Conservation (phyloP, 2,329 filamentous ascomycete genomes). For the Stagonosporopsis cucurbitacearum region DNA sequence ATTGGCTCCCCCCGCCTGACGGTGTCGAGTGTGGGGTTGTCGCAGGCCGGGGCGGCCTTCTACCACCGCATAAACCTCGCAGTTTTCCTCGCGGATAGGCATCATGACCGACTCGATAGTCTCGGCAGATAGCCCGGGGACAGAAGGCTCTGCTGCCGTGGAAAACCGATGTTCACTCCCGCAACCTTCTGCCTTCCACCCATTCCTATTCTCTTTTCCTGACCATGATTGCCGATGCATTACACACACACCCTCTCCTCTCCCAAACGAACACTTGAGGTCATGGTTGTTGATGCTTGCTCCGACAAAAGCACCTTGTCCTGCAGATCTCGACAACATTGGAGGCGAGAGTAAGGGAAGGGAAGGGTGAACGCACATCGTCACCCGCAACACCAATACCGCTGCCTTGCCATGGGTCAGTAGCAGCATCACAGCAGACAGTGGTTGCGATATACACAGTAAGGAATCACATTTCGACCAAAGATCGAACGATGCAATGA, state of each 20-base stretch:
- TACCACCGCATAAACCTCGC: slow-evolving; percentile 4
- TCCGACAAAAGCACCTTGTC: too few relatives aligned
- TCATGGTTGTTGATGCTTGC: neutral
- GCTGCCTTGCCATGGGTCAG: neutral
- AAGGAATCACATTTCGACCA: too few relatives aligned
- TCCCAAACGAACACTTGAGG: neutral
- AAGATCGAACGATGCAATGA: neutral
- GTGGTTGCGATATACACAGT: neutral
- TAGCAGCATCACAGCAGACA: neutral
- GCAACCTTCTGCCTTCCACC: too few relatives aligned
- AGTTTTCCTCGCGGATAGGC: neutral
- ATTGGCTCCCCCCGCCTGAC: neutral
- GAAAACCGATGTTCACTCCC: neutral
- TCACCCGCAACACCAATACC: neutral
- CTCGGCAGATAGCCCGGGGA: too few relatives aligned
- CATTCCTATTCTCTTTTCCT: too few relatives aligned
- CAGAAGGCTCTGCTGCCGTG: neutral
- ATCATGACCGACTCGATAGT: neutral
- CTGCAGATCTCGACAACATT: neutral
- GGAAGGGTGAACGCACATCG: neutral
- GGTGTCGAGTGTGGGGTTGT: slow-evolving; percentile 2
- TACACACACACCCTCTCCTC: too few relatives aligned
- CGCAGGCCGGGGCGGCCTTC: neutral
- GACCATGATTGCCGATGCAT: too few relatives aligned
- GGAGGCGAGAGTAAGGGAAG: neutral